These are phyloP conservation scores for Chytridium lagenaria DNA, from an alignment of 371 early-diverging fungal genomes.

Conservation along the genomic window DNA sequence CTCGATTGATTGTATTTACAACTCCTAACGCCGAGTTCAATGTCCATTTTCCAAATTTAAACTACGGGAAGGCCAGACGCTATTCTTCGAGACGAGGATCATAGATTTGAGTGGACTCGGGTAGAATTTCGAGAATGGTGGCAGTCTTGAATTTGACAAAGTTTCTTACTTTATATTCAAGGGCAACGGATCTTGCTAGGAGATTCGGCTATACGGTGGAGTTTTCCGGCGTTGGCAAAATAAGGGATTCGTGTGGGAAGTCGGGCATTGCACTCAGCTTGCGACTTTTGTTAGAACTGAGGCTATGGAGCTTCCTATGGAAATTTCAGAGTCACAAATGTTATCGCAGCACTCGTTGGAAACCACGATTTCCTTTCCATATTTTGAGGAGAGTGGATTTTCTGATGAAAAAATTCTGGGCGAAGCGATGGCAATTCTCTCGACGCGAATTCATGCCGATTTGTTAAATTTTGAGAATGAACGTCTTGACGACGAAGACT, in stretches of 20 bases:
- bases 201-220: slow-evolving; percentile 68
- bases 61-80: slow-evolving; percentile 73
- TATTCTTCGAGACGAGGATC: slow-evolving; percentile 80
- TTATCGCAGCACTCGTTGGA: neutral
- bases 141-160: neutral
- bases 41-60: slow-evolving; percentile 74
- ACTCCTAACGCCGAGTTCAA: slow-evolving; percentile 88
- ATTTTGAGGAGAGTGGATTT: slow-evolving; percentile 41
- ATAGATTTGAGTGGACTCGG: slow-evolving; percentile 94
- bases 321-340: no score
- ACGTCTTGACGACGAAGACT: no score
- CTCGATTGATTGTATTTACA: slow-evolving; percentile 54
- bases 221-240: slow-evolving; percentile 73
- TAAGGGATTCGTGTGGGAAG: slow-evolving; percentile 3
- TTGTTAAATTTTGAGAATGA: neutral
- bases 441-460: slow-evolving; percentile 29
- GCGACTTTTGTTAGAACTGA: slow-evolving; percentile 64
- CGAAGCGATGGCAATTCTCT: slow-evolving; percentile 26
- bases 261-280: slow-evolving; percentile 81
- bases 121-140: slow-evolving; percentile 81
- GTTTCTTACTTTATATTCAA: slow-evolving; percentile 8
- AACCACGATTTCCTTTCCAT: slow-evolving; percentile 43
- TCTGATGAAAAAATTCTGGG: slow-evolving; percentile 32
- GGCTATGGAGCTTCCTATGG: neutral
- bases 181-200: slow-evolving; percentile 55